Evolutionary conservation across 75 land plant genomes (phyloP).

Genomic region (Sequoiadendron giganteum): DNA sequence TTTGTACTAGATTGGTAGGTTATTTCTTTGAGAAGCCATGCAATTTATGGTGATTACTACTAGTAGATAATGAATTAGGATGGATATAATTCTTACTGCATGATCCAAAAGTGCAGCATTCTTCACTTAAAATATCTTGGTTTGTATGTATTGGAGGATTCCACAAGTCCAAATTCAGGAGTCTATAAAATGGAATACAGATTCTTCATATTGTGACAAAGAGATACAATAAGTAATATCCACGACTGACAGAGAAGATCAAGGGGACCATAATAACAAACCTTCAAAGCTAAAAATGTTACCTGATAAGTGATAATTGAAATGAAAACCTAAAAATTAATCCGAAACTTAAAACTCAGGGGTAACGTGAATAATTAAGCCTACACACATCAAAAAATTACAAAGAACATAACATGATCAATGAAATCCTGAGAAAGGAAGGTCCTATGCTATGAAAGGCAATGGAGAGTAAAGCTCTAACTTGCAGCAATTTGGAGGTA

Average conservation of each 20-base stretch:
- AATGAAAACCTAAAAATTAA: neutral
- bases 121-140: too few species aligned
- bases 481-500: neutral
- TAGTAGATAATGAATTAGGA: too few species aligned
- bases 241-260: neutral
- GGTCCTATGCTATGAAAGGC: neutral
- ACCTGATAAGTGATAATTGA: neutral
- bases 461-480: neutral
- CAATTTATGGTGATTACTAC: neutral
- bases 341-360: neutral
- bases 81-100: neutral
- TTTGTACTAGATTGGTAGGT: neutral
- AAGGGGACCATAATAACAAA: neutral
- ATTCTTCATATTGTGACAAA: neutral
- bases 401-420: neutral
- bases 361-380: neutral
- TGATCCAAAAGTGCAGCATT: neutral
- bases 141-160: neutral
- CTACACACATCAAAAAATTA: too few species aligned
- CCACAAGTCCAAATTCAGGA: neutral
- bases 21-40: neutral
- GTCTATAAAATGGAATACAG: neutral
- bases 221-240: neutral
- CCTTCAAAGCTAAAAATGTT: neutral
- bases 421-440: neutral